Evolutionary conservation across 257 asterid genomes (phyloP), one percentile per base, ranked within the genome.

Genomic region (Solanum lignicaule): DNA sequence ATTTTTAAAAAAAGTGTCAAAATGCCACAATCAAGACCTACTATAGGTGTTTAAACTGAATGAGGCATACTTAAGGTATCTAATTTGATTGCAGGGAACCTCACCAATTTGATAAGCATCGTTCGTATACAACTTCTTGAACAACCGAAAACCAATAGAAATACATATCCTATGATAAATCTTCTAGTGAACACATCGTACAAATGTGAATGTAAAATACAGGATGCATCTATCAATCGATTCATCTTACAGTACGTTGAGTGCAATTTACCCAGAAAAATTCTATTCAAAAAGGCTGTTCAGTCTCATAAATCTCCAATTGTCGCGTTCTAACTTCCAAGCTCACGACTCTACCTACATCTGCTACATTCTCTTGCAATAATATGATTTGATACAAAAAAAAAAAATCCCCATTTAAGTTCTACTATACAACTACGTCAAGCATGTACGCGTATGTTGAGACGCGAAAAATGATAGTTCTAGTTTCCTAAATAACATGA

Each of bases 401-500:
- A 20, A 21, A 3, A 2, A 2, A 39, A 39, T 76, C 31, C 35
- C 36, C 62, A 5, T 79, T 79, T 27, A 79, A 46, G 69, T 81
- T 29, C 16, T 81, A 27, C 41, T 29, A 3, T 46, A 81, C 69
- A 81, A 43, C 85, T 27, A 43, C 9, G 18, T 81, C 68, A 81
- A 18, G 39, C 39, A 81, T 81, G 15, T 81, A 18, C 66, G 0
- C 15, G 25, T 46, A 46, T 9, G 68, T 29, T 29, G 85, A 48
- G 68, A 81, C 18, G 2, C 5, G 16, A 46, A 68, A 83, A 85
- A 65, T 84, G 83, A 36, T 58, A 15, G 60, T 52, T 6, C 18
- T 86, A n/a, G 43, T 46, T 60, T 73, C 46, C 91, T 89, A 91
- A 84, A 91, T 65, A 5, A 86, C 87, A 75, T 89, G 91, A 75